A percentile compares a stretch with the other conserved stretches of the same genome.
phyloP scores from a whole-genome alignment of 192 early-diverging fungal genomes.

The Endogone sp. region DNA sequence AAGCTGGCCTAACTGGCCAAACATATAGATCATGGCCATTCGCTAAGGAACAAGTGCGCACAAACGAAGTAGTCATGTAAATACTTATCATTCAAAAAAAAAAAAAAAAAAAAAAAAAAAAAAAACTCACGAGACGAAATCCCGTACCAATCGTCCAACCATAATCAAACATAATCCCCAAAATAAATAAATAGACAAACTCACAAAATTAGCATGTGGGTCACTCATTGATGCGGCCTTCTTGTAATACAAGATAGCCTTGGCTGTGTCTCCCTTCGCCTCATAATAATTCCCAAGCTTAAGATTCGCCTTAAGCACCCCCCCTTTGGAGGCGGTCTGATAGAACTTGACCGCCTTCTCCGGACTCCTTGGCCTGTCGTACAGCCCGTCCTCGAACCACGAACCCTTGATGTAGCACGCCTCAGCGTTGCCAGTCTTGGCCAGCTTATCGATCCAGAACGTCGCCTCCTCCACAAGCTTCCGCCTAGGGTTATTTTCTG shows the following conservation, averaged over 20 bases:
- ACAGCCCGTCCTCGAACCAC: slow-evolving; percentile 65
- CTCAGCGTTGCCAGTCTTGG: slow-evolving; percentile 64
- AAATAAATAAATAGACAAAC: slow-evolving; percentile 4
- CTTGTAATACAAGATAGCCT: slow-evolving; percentile 40
- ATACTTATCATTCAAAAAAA: too few relatives aligned
- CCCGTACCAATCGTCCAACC: too few relatives aligned
- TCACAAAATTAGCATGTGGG: slow-evolving; percentile 60
- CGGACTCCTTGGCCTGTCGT: slow-evolving; percentile 47
- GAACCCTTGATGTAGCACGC: slow-evolving; percentile 72
- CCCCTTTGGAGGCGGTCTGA: slow-evolving; percentile 59
- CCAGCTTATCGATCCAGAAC: slow-evolving; percentile 71
- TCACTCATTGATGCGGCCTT: slow-evolving; percentile 66
- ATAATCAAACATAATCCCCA: too few relatives aligned
- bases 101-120: too few relatives aligned
- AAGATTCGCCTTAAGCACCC: slow-evolving; percentile 61
- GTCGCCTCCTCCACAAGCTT: slow-evolving; percentile 52
- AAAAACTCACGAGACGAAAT: too few relatives aligned
- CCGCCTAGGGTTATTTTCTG: slow-evolving; percentile 10
- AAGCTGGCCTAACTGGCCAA: slow-evolving; percentile 65
- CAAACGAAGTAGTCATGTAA: too few relatives aligned
- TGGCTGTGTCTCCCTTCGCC: slow-evolving; percentile 52
- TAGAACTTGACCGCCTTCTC: slow-evolving; percentile 67
- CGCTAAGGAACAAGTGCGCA: slow-evolving; percentile 39
- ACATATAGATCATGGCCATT: slow-evolving; percentile 70
- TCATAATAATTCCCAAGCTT: slow-evolving; percentile 62